Percentiles rank a stretch among this genome's conserved stretches.
These are phyloP conservation scores for Saccharata proteae DNA, from an alignment of 2,329 filamentous ascomycete species.

Conservation along the genomic window DNA sequence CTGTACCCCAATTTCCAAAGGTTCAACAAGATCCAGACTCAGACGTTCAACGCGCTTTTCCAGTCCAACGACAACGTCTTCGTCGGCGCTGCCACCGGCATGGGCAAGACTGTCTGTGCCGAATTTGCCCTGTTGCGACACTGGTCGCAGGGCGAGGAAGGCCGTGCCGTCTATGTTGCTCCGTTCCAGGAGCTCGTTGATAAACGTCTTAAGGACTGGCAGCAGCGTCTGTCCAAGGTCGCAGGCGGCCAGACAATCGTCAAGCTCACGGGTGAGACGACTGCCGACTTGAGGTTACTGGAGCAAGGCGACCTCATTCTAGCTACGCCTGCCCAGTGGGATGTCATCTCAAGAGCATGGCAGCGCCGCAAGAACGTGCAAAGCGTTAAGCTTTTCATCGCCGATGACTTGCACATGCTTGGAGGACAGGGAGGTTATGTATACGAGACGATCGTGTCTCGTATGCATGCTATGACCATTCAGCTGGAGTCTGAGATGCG, in stretches of 20 bases:
- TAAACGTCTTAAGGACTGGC: slow-evolving; percentile 71
- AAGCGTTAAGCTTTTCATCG: slow-evolving; percentile 79
- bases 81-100: slow-evolving; percentile 82
- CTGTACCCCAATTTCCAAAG: slow-evolving; percentile 75
- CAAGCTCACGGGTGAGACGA: slow-evolving; percentile 87
- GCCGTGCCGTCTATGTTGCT: slow-evolving; percentile 83
- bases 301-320: slow-evolving; percentile 81
- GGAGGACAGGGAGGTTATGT: slow-evolving; percentile 77
- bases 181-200: slow-evolving; percentile 92
- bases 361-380: slow-evolving; percentile 93
- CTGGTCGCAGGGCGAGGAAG: slow-evolving; percentile 61
- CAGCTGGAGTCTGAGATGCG: slow-evolving; percentile 77
- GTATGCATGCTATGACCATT: slow-evolving; percentile 90
- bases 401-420: slow-evolving; percentile 88
- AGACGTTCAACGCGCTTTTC: slow-evolving; percentile 89
- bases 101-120: slow-evolving; percentile 92
- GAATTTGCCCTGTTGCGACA: slow-evolving; percentile 86
- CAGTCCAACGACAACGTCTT: slow-evolving; percentile 89
- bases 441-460: slow-evolving; percentile 94
- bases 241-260: slow-evolving; percentile 79
- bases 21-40: slow-evolving; percentile 97
- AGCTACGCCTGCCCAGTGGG: slow-evolving; percentile 90
- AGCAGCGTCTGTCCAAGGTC: slow-evolving; percentile 58
- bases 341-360: slow-evolving; percentile 91
- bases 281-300: slow-evolving; percentile 77